Percentiles rank a stretch among this genome's conserved stretches.
Evolutionary conservation across 768 basidiomycete genomes (phyloP).

Genomic region (Pleurotus ostreatus): DNA sequence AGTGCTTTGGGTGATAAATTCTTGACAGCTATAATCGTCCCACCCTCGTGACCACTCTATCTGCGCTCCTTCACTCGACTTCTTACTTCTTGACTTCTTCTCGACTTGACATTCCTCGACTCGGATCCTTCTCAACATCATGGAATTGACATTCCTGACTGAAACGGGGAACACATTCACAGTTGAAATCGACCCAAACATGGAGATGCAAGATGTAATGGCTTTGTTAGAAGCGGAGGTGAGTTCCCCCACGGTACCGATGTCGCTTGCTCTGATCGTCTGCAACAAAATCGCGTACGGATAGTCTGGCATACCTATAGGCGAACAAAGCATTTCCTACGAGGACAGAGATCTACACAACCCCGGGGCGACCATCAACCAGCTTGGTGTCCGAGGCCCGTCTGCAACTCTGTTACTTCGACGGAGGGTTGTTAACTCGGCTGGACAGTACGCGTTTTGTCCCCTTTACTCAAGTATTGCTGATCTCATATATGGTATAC

Average conservation of each 20-base stretch:
- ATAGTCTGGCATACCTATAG: conserved; percentile 70
- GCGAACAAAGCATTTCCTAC: conserved; percentile 71
- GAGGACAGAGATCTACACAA: conserved; percentile 63
- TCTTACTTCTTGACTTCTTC: neutral
- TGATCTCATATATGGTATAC: neutral
- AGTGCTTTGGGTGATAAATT: too few species aligned
- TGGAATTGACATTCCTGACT: conserved; percentile 71
- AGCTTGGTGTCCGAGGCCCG: conserved; percentile 54
- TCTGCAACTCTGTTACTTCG: conserved; percentile 67
- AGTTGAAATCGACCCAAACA: conserved; percentile 84
- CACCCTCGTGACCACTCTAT: conserved; percentile 5
- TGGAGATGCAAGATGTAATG: conserved; percentile 91
- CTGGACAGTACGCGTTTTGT: conserved; percentile 33
- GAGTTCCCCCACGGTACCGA: conserved; percentile 22
- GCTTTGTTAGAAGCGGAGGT: conserved; percentile 96
- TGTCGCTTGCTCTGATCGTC: neutral
- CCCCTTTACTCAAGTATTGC: neutral
- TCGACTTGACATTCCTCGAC: conserved; percentile 9
- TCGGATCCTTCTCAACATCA: conserved; percentile 22
- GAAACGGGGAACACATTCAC: conserved; percentile 60
- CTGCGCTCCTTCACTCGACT: neutral
- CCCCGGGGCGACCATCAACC: conserved; percentile 63
- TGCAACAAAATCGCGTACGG: neutral
- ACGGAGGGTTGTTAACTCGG: conserved; percentile 45
- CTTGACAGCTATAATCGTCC: neutral